Evolutionary conservation across 1,139 yeast genomes (phyloP).

Genomic region (Protomyces arabidopsidicola): DNA sequence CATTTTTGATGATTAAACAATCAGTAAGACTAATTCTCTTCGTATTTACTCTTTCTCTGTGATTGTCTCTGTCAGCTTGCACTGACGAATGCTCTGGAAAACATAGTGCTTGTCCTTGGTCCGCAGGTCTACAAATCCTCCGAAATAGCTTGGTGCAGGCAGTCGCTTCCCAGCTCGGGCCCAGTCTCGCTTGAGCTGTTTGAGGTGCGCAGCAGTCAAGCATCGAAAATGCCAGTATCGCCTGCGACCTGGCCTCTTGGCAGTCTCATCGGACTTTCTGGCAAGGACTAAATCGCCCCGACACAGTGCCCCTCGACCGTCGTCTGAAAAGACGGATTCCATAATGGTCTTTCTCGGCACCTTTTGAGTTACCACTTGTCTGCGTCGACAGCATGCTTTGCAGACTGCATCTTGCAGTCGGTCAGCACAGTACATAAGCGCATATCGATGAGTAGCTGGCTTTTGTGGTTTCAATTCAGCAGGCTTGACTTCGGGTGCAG

Average conservation of each 20-base stretch:
- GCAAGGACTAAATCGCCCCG: background rate
- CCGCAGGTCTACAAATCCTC: background rate
- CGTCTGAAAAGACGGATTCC: background rate
- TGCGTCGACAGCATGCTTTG: background rate
- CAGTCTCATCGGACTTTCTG: background rate
- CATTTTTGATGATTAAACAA: constrained; percentile 19
- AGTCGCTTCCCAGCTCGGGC: background rate
- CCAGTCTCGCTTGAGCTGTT: background rate
- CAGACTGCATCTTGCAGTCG: background rate
- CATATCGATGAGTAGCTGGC: no score
- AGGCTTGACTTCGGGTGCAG: no score
- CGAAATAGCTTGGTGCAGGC: background rate
- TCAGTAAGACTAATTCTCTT: background rate
- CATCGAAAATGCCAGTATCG: background rate
- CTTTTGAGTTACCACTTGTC: background rate
- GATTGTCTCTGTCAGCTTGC: background rate
- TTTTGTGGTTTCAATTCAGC: no score
- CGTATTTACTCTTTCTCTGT: background rate
- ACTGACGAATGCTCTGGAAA: background rate
- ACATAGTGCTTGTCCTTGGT: background rate
- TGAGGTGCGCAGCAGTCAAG: background rate
- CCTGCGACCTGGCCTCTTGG: background rate
- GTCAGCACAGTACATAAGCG: no score
- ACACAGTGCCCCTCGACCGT: background rate
- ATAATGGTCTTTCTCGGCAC: background rate